Base-by-base conservation (phyloP, 257 asterid genomes). In the Scutellaria barbata region DNA sequence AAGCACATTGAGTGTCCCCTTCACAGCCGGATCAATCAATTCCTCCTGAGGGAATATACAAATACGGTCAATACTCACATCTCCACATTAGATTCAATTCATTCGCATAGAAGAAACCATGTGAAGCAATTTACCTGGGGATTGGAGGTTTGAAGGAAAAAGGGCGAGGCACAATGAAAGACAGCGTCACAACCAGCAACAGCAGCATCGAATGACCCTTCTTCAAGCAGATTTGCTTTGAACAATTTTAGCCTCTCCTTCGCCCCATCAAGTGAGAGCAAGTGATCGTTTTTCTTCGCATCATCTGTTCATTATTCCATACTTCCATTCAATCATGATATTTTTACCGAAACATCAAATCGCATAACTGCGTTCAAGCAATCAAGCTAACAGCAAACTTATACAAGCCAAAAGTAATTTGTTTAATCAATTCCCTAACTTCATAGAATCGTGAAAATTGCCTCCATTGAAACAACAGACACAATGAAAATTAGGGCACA, bases 1-100 rank as follows among this genome's bases (percentile, higher is more conserved):
- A 52, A 89, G 96, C 65, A 89, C 92, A 17, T 89, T 89, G 46
- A 87, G 79, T 1, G 96, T 89, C 69, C 96, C 96, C 73, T 89
- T 85, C 13, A 89, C 37, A 18, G 96, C 95, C 63, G 96, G 92
- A 66, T 86, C 92, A 62, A 88, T 78, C 76, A 88, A 16, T 10
- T 88, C 92, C 12, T 57, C 77, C 92, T 89, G 83, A 30, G 71
- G 55, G 37, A 59, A 68, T 68, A 42, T 11, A 56, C 5, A 52
- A 17, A 52, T 30, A 30, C 4, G 5, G 2, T 30, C 4, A 30
- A 4, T 30, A 3, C 35, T 2, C 3, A 30, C 35, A 30, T 30
- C 35, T 30, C 35, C 4, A 30, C 35, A 30, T 22, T 22, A 22
- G 2, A 22, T 30, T 30, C 35, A 4, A 30, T 3, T 30, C 35